phyloP scores from a whole-genome alignment of 176 grass and related monocot genomes.

The Typha latifolia region DNA sequence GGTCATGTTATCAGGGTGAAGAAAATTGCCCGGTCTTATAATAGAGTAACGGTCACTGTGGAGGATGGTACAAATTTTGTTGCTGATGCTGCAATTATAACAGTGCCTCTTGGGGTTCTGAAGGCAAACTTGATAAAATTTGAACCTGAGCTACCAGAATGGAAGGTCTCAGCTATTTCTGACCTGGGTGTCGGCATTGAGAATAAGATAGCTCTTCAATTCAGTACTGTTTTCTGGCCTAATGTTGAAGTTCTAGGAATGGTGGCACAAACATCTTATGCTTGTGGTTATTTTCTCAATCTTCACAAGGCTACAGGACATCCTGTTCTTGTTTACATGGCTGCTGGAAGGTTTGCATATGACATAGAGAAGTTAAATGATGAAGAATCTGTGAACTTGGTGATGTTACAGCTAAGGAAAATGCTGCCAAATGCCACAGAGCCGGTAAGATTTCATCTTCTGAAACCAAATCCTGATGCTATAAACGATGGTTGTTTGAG shows the following conservation, averaged over 20 bases:
- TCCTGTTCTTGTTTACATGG: slow-evolving; percentile 82
- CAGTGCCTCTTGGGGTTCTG: slow-evolving; percentile 81
- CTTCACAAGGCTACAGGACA: slow-evolving; percentile 85
- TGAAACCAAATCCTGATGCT: too few species aligned
- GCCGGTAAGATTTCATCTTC: slow-evolving; percentile 34
- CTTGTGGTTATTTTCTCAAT: slow-evolving; percentile 90
- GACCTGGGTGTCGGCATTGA: slow-evolving; percentile 69
- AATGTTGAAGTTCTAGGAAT: slow-evolving; percentile 77
- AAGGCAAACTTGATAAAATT: slow-evolving; percentile 89
- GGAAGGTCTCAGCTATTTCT: slow-evolving; percentile 72
- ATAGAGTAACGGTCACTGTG: slow-evolving; percentile 43
- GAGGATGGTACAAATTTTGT: slow-evolving; percentile 53
- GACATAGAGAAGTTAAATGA: slow-evolving; percentile 69
- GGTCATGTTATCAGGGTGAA: slow-evolving; percentile 44
- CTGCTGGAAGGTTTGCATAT: slow-evolving; percentile 68
- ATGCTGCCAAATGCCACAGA: slow-evolving; percentile 62
- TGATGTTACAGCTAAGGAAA: slow-evolving; percentile 60
- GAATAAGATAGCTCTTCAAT: slow-evolving; percentile 86
- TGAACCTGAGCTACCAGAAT: slow-evolving; percentile 60
- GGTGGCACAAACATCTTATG: slow-evolving; percentile 53
- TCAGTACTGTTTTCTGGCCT: slow-evolving; percentile 76
- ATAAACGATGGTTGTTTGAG: neutral
- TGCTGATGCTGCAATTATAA: slow-evolving; percentile 71
- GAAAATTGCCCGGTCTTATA: slow-evolving; percentile 36
- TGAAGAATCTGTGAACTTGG: slow-evolving; percentile 44